Percentiles rank a stretch among this genome's conserved stretches.
Evolutionary conservation across 352 stramenopile species (phyloP).

Genomic region (Phytophthora sp.): DNA sequence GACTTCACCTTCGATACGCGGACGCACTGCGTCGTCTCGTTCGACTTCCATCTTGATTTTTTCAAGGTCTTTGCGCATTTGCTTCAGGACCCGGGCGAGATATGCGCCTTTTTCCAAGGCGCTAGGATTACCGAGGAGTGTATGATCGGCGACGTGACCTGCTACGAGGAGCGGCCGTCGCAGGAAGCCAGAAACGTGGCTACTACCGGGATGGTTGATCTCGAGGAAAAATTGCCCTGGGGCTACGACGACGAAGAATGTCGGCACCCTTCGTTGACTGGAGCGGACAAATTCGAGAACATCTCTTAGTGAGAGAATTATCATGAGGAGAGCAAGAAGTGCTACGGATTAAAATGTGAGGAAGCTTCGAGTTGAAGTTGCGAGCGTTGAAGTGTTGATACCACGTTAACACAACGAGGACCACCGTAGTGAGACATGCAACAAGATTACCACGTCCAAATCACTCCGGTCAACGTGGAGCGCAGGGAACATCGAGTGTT

Average conservation of each 20-base stretch:
- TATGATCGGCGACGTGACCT: slow-evolving; percentile 52
- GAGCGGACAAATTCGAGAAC: background rate
- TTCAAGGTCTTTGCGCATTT: slow-evolving; percentile 45
- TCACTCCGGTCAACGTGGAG: too few relatives aligned
- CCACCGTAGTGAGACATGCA: background rate
- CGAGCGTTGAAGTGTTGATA: background rate
- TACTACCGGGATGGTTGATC: background rate
- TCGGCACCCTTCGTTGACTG: slow-evolving; percentile 17
- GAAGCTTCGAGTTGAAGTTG: background rate
- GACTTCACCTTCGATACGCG: slow-evolving; percentile 54
- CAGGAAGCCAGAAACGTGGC: background rate
- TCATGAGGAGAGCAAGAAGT: background rate
- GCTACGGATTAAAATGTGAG: background rate
- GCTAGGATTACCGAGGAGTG: slow-evolving; percentile 59
- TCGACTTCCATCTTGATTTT: slow-evolving; percentile 56
- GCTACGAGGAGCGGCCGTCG: slow-evolving; percentile 20
- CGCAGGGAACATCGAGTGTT: too few relatives aligned
- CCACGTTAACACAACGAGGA: background rate
- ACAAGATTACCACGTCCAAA: background rate
- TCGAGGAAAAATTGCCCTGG: background rate
- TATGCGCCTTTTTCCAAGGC: slow-evolving; percentile 48
- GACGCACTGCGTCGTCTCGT: slow-evolving; percentile 44
- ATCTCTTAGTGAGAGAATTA: background rate
- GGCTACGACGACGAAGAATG: slow-evolving; percentile 3
- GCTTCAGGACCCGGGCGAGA: slow-evolving; percentile 44